Conservation (phyloP, 805 yeast genomes). For the Yamadazyma nakazawae region DNA sequence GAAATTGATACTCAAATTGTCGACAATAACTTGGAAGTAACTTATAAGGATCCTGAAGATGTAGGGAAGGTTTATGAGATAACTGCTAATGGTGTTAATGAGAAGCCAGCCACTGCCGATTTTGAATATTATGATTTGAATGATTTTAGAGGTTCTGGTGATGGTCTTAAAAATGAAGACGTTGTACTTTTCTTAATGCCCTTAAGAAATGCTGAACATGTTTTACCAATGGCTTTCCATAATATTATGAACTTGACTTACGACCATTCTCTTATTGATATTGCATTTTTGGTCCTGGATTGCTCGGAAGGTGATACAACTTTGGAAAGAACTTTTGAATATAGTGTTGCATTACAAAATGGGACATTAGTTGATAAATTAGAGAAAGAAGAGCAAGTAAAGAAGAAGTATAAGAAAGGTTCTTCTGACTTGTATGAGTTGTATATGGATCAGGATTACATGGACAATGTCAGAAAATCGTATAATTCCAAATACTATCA, state of each 20-base stretch:
- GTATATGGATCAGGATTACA: conserved; percentile 66
- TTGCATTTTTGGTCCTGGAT: conserved; percentile 78
- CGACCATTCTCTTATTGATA: conserved; percentile 74
- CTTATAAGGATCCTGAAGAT: conserved; percentile 12
- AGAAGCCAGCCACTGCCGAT: conserved; percentile 9
- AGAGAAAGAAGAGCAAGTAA: conserved; percentile 38
- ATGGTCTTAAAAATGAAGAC: conserved; percentile 53
- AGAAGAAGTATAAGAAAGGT: conserved; percentile 36
- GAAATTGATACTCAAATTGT: conserved; percentile 14
- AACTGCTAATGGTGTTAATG: conserved; percentile 17
- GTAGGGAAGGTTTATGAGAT: conserved; percentile 16
- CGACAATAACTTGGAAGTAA: conserved; percentile 13
- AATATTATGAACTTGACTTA: conserved; percentile 84
- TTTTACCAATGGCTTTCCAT: conserved; percentile 77
- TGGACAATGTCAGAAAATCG: conserved; percentile 53
- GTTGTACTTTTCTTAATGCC: conserved; percentile 71
- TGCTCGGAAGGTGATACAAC: conserved; percentile 69
- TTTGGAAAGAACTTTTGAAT: conserved; percentile 60
- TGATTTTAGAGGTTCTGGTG: conserved; percentile 50
- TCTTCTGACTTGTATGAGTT: conserved; percentile 60
- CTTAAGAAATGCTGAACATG: conserved; percentile 72
- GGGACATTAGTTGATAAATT: conserved; percentile 56
- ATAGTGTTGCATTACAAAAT: conserved; percentile 64
- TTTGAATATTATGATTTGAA: conserved; percentile 63
- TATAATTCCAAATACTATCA: conserved; percentile 60